Percentiles rank a stretch among this genome's conserved stretches.
phyloP scores from a whole-genome alignment of 176 grass and related monocot species.

The Oryza glumipatula region DNA sequence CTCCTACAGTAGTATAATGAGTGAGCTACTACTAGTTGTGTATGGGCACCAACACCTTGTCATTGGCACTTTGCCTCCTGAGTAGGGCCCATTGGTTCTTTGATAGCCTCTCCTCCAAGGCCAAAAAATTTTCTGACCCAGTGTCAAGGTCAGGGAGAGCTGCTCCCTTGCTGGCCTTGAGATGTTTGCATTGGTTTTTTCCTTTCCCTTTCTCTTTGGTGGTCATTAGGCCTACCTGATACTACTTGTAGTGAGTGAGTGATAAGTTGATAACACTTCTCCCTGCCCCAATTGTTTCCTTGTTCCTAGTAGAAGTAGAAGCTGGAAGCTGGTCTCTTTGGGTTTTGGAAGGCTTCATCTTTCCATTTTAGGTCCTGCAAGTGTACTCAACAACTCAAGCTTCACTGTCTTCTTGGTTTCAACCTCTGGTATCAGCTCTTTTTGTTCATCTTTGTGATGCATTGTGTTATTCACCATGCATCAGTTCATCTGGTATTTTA shows the following conservation, averaged over 20 bases:
- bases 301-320: conserved; percentile 45
- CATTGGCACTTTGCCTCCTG: conserved; percentile 9
- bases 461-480: neutral
- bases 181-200: conserved; percentile 30
- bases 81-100: conserved; percentile 38
- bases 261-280: conserved; percentile 43
- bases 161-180: conserved; percentile 44
- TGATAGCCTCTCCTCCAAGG: conserved; percentile 39
- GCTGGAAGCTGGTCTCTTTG: neutral
- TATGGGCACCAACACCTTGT: conserved; percentile 20
- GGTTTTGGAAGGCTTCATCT: conserved; percentile 63
- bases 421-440: neutral
- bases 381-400: neutral
- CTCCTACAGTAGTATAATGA: no score
- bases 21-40: neutral
- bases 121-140: conserved; percentile 39
- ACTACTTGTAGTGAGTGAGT: neutral
- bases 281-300: conserved; percentile 44
- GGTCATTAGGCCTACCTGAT: conserved; percentile 47
- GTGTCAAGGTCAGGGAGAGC: conserved; percentile 46
- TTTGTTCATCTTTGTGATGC: conserved; percentile 4
- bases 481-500: neutral
- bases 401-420: neutral
- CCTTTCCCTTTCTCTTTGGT: neutral
- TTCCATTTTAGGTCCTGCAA: conserved; percentile 55